phyloP scores from a whole-genome alignment of 202 grass and related monocot species.

The Bolboschoenoplectus hybrid region DNA sequence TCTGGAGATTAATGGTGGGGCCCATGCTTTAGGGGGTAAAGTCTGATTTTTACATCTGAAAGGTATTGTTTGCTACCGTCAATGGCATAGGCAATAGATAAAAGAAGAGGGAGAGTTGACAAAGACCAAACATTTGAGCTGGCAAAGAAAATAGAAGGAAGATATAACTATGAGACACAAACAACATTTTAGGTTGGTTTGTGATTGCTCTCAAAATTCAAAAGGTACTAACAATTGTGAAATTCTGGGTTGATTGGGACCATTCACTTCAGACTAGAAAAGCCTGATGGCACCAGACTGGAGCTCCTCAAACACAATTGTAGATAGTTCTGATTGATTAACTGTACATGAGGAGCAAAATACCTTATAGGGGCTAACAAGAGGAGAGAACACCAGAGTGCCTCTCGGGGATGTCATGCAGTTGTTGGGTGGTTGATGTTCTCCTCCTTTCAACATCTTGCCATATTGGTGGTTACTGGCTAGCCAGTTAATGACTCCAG shows the following conservation, averaged over 20 bases:
- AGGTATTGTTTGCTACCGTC: not conserved
- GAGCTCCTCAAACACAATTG: not conserved
- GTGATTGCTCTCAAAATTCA: not conserved
- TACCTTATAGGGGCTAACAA: not conserved
- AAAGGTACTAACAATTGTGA: not conserved
- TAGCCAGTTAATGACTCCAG: slow-evolving; percentile 7
- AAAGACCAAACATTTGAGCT: not conserved
- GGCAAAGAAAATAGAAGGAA: not conserved
- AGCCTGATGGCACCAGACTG: slow-evolving; percentile 3
- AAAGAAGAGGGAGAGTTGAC: not conserved
- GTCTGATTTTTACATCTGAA: not conserved
- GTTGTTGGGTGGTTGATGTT: slow-evolving; percentile 1
- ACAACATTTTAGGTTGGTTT: not conserved
- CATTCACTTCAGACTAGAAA: not conserved
- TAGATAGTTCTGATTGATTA: not conserved
- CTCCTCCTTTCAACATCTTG: not conserved
- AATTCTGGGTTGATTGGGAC: not conserved
- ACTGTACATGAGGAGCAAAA: not conserved
- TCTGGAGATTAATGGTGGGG: not conserved
- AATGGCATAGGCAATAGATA: not conserved
- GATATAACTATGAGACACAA: not conserved
- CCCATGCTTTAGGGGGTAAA: not conserved
- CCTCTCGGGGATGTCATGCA: not conserved
- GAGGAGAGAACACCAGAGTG: not conserved
- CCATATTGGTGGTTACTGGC: not conserved